Evolutionary conservation across 805 yeast species (phyloP).

Genomic region (Blastobotrys americana): DNA sequence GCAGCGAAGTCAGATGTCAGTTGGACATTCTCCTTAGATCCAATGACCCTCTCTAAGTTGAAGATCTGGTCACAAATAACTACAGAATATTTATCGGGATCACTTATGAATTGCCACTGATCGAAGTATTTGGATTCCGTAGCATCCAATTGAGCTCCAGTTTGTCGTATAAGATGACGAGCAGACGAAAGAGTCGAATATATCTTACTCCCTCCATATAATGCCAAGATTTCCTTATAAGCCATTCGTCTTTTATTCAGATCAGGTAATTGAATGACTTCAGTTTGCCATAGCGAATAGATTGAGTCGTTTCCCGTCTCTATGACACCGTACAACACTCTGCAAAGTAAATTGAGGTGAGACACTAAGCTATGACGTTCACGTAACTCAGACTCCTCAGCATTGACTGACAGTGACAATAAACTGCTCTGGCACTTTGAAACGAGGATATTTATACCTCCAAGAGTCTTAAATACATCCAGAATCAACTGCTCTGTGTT

Average conservation of each 20-base stretch:
- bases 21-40: no score
- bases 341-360: neutral
- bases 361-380: no score
- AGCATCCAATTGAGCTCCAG: neutral
- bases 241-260: neutral
- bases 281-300: neutral
- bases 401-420: neutral
- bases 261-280: neutral
- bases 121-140: neutral
- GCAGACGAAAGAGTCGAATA: neutral
- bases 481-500: neutral
- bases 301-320: neutral
- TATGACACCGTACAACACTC: neutral
- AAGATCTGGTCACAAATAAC: neutral
- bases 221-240: neutral
- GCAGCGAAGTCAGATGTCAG: neutral
- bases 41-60: neutral
- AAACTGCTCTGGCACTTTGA: neutral
- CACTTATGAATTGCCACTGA: neutral
- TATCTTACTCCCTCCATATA: neutral
- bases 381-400: no score
- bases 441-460: neutral
- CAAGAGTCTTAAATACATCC: neutral
- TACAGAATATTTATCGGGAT: neutral
- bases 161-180: neutral